These are phyloP conservation scores for Ajuga reptans DNA, from an alignment of 305 asterid species.

Conservation along the genomic window DNA sequence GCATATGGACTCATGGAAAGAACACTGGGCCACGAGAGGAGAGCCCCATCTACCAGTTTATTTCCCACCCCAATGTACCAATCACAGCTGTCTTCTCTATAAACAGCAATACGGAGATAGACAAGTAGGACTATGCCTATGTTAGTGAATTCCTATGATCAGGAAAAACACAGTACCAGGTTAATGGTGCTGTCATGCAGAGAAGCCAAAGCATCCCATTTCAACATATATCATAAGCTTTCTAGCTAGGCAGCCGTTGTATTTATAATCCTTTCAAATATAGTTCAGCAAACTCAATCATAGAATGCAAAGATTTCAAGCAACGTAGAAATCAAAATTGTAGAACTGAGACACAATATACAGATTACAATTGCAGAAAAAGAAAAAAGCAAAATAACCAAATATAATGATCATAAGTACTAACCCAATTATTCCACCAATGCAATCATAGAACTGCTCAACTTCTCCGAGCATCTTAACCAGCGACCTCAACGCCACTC, in stretches of 20 bases:
- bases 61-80: not conserved
- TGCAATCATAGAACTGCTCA: conserved; percentile 83
- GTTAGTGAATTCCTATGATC: not conserved
- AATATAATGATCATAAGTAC: conserved; percentile 24
- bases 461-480: conserved; percentile 71
- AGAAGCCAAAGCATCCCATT: not conserved
- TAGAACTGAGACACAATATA: not conserved
- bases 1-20: not conserved
- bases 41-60: not conserved
- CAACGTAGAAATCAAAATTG: not conserved
- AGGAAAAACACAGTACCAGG: not conserved
- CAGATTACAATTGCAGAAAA: not conserved
- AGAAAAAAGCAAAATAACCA: conserved; percentile 1
- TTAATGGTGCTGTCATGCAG: not conserved
- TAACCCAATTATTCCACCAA: conserved; percentile 95
- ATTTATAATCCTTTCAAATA: not conserved
- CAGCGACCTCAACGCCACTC: conserved; percentile 50
- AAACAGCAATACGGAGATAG: not conserved
- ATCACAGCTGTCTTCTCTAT: not conserved
- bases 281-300: not conserved
- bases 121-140: not conserved
- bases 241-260: conserved; percentile 2
- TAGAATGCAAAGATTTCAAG: not conserved
- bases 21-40: not conserved
- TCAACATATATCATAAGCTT: not conserved